Evolutionary conservation across 768 basidiomycete species (phyloP), one percentile per base, ranked within the genome.

Genomic region (Leccinum pellstonianum): DNA sequence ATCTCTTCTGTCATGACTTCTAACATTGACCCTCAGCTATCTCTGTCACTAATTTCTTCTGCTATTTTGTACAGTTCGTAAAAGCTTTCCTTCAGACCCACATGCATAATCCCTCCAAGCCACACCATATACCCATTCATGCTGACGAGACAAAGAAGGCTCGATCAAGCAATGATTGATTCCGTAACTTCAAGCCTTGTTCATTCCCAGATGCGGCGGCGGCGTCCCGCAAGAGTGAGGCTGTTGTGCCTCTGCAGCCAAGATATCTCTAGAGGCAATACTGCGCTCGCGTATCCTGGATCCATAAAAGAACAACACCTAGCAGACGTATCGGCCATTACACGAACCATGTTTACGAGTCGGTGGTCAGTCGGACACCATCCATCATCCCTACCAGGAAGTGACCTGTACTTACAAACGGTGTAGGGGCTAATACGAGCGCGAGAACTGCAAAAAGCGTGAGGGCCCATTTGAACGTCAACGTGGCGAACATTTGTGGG

Each of bases 351-450:
- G 2, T 19, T 25, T n/a, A 37, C 23, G 12, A 7, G 43, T 65
- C 37, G 52, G 31, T 29, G 41, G 31, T 41, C 11, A 10, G 10
- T 43, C 43, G 4, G n/a, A 25, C 4, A n/a, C 62, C 38, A n/a
- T 54, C 10, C 43, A 52, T 21, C 43, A 52, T 21, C 27, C 15
- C 41, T 38, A 2, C 29, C 11, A 7, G 54, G 15, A 25, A 17
- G 29, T 4, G 25, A n/a, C 7, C 14, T 5, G 41, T 48, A 69
- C 76, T 47, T 63, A 79, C 79, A 48, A 72, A 81, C 14, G 79
- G 81, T 15, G 80, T 77, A 8, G 78, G 73, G 14, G 76, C 74
- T 68, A 85, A 75, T 17, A 78, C 29, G 11, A 75, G 62, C 0
- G 77, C 80, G 14, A 85, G n/a, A 43, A 41, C 58, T 0, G 66